Percentiles rank a stretch among this genome's conserved stretches.
These are phyloP conservation scores for Suhomyces wounanorum DNA, from an alignment of 1,139 yeast species.

Conservation along the genomic window DNA sequence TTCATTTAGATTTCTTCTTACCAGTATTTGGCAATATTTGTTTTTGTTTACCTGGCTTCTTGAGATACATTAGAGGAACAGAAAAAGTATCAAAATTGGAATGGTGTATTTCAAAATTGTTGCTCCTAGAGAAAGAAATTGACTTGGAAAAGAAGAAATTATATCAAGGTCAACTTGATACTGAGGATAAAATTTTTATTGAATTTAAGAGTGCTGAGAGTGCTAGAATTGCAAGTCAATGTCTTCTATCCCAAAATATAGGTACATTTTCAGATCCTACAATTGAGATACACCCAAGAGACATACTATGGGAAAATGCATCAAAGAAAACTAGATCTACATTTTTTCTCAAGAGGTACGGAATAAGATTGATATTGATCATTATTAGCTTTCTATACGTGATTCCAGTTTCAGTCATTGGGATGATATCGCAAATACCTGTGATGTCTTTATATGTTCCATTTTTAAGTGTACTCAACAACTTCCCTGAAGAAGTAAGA, in stretches of 20 bases:
- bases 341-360: slow-evolving; percentile 36
- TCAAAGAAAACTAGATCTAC: slow-evolving; percentile 34
- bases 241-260: slow-evolving; percentile 46
- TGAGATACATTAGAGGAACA: slow-evolving; percentile 29
- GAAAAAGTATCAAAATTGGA: slow-evolving; percentile 22
- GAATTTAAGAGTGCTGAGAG: slow-evolving; percentile 50
- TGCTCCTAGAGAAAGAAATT: slow-evolving; percentile 19
- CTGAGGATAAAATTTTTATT: slow-evolving; percentile 50
- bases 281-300: slow-evolving; percentile 57
- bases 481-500: slow-evolving; percentile 53
- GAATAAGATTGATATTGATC: slow-evolving; percentile 47
- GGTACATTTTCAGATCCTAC: slow-evolving; percentile 44
- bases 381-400: slow-evolving; percentile 61
- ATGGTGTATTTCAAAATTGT: slow-evolving; percentile 34
- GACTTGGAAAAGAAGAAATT: slow-evolving; percentile 25
- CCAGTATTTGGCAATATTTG: slow-evolving; percentile 30
- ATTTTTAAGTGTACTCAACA: slow-evolving; percentile 50
- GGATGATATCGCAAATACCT: slow-evolving; percentile 66
- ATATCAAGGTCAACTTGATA: slow-evolving; percentile 21
- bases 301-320: slow-evolving; percentile 61
- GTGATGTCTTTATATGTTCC: slow-evolving; percentile 57
- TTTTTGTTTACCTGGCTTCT: slow-evolving; percentile 32
- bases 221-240: slow-evolving; percentile 57
- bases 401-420: slow-evolving; percentile 71
- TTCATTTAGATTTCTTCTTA: slow-evolving; percentile 23